Base-by-base conservation (phyloP, 352 stramenopile species). In the Peronospora tabacina region DNA sequence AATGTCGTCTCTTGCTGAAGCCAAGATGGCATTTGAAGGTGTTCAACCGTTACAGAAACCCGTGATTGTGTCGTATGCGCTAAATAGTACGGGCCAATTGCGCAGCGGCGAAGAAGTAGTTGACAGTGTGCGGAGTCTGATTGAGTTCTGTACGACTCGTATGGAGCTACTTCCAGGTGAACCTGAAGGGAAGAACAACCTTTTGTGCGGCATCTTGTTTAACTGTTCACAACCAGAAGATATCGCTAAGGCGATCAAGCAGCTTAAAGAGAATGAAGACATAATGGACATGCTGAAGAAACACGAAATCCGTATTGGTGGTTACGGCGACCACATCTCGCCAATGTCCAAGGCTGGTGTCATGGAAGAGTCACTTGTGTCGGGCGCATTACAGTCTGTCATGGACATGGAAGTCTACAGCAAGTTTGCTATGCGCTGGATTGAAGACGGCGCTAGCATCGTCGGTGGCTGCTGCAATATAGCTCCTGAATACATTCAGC, bases 161-260 rank as follows among this genome's bases (percentile, higher is more conserved):
- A 48, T 35, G 15, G 44, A 68, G 36, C 5, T 54, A 6, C n/a
- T 34, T n/a, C 55, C 55, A 7, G 49, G 46, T 5, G 61, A 66
- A 7, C 33, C 17, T 19, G 34, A 65, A 20, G 32, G 9, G 7
- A 52, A 53, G 8, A 48, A 13, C 49, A 80, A 47, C 35, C 49
- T 53, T 53, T 58, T 96, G 3, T 57, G 68, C 19, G 87, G 55
- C 34, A 68, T 97, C 28, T 53, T 97, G 11, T 96, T 97, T 54
- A 97, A 96, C 61, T 97, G 86, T 55, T 89, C 70, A 46, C 83
- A 96, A 39, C 90, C 90, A 0, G 90, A 97, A 69, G 70, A 88
- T 33, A 95, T 97, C 17, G 77, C 75, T 5, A 87, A 82, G 66
- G 80, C 74, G n/a, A 55, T 97, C 5, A 54, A 72, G 29, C 43